Percentiles rank a stretch among this genome's conserved stretches.
These are phyloP conservation scores for Styphnolobium japonicum DNA, from an alignment of 306 rosid species.

Conservation along the genomic window DNA sequence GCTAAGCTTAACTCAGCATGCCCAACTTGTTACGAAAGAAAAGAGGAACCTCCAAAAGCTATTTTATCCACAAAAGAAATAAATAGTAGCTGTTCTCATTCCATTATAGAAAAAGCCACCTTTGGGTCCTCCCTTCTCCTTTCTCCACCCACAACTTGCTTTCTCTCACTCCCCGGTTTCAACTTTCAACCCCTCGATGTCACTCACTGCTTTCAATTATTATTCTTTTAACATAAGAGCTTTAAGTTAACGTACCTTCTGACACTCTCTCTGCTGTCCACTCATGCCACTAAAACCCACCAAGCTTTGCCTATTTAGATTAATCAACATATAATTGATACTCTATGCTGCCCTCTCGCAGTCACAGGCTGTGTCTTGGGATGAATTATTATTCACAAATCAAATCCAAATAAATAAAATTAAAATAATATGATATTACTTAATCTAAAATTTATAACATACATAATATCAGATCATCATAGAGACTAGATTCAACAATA, in stretches of 20 bases:
- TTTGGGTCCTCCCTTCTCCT: background rate
- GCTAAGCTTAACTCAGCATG: background rate
- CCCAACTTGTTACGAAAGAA: constrained; percentile 1
- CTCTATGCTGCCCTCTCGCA: constrained; percentile 5
- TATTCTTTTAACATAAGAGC: constrained; percentile 14
- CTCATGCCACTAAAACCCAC: constrained; percentile 41
- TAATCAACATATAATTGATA: background rate
- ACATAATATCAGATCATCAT: too few species aligned
- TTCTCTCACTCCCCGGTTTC: constrained; percentile 28
- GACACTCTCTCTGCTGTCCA: constrained; percentile 46
- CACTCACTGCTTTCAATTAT: background rate
- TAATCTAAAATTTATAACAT: too few species aligned
- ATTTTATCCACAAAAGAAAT: constrained; percentile 22
- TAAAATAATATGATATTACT: too few species aligned
- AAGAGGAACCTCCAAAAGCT: constrained; percentile 1
- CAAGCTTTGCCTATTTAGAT: constrained; percentile 20
- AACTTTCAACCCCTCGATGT: constrained; percentile 37
- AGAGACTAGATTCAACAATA: too few species aligned
- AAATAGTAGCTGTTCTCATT: background rate
- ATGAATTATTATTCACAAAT: too few species aligned
- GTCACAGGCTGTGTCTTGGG: constrained; percentile 36
- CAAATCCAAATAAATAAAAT: too few species aligned
- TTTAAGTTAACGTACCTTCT: constrained; percentile 23
- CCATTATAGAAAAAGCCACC: background rate
- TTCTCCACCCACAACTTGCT: background rate